Conservation (phyloP, 2,329 filamentous ascomycete genomes). For the Beauveria sp. region DNA sequence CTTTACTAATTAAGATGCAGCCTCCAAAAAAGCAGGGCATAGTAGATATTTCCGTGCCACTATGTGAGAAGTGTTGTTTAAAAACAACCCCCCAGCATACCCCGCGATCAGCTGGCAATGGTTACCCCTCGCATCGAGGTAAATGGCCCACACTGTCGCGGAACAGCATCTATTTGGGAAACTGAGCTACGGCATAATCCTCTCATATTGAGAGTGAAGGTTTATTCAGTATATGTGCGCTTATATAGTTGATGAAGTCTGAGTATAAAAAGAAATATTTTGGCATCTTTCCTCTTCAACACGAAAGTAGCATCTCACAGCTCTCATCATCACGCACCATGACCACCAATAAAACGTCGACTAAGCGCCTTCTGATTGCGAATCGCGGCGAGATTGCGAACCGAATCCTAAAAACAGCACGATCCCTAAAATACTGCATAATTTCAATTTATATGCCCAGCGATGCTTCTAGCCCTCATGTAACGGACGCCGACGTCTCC, state of each 20-base stretch:
- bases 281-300: too few relatives aligned
- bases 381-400: slow-evolving; percentile 54
- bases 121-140: not conserved
- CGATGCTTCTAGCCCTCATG: slow-evolving; percentile 48
- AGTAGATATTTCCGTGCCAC: too few relatives aligned
- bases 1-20: too few relatives aligned
- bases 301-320: not conserved
- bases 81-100: not conserved
- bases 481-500: slow-evolving; percentile 44
- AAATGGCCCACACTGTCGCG: not conserved
- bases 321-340: not conserved
- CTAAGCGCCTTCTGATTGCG: slow-evolving; percentile 43
- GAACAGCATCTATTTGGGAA: not conserved
- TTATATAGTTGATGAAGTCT: not conserved
- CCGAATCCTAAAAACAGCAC: slow-evolving; percentile 39
- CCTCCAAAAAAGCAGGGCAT: too few relatives aligned
- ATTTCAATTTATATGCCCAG: slow-evolving; percentile 51
- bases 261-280: not conserved
- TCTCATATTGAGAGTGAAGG: not conserved
- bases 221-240: not conserved
- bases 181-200: not conserved
- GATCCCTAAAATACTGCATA: slow-evolving; percentile 38
- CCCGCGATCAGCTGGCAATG: not conserved
- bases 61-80: too few relatives aligned
- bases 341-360: not conserved